Conservation (phyloP, 139 green algal species). For the Haematococcus lacustris region DNA sequence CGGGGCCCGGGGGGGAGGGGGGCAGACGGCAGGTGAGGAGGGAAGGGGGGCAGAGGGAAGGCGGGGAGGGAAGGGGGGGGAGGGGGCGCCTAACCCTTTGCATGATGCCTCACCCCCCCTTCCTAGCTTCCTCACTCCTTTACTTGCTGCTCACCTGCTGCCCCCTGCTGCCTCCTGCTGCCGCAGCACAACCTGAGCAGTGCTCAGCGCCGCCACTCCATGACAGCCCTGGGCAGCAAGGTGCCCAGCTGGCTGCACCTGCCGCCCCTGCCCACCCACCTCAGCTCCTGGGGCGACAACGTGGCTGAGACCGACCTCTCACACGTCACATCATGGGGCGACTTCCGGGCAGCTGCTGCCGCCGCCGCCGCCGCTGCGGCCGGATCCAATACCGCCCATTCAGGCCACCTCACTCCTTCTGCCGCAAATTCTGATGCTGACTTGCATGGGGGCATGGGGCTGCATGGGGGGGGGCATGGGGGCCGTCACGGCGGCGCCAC, state of each 20-base stretch:
- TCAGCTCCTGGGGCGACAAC: slow-evolving; percentile 22
- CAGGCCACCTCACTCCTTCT: background rate
- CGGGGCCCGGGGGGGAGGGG: too few species aligned
- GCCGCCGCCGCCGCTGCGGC: background rate
- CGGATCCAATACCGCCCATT: background rate
- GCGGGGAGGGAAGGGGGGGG: too few species aligned
- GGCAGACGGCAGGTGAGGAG: background rate
- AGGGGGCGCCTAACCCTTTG: background rate
- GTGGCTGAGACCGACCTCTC: background rate
- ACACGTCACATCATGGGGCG: slow-evolving; percentile 7
- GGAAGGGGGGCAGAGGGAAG: background rate
- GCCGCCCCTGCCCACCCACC: slow-evolving; percentile 7
- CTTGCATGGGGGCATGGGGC: background rate
- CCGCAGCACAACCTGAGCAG: background rate
- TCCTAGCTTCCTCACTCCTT: background rate
- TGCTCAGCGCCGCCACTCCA: background rate
- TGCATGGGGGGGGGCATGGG: too few species aligned
- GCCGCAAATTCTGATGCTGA: background rate
- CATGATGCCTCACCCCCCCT: background rate
- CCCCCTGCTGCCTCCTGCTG: background rate
- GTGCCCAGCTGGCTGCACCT: slow-evolving; percentile 38
- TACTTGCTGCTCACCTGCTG: background rate
- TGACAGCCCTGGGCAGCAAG: slow-evolving; percentile 15
- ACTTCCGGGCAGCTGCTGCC: background rate
- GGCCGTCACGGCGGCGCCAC: too few species aligned